Evolutionary conservation across 495 filamentous ascomycete genomes (phyloP).

Genomic region (Cryomyces minteri): DNA sequence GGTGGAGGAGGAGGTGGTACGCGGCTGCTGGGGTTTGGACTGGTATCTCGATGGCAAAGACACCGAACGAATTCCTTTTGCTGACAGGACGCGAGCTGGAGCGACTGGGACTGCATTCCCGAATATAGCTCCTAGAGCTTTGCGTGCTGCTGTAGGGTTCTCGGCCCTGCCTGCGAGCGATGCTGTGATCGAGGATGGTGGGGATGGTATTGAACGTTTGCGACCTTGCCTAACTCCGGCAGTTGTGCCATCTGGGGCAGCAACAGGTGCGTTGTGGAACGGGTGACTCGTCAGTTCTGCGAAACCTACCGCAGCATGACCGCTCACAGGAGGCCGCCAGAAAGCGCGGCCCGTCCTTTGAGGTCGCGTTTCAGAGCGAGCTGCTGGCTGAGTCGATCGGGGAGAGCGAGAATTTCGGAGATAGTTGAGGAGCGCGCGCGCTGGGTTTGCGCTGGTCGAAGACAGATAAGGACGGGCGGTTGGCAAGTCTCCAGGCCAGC

Average conservation of each 20-base stretch:
- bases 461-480: background rate
- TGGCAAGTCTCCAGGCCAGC: slow-evolving; percentile 4
- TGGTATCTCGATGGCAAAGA: too few relatives aligned
- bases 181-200: too few relatives aligned
- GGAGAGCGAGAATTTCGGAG: background rate
- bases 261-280: slow-evolving; percentile 1
- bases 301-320: slow-evolving; percentile 1
- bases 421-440: background rate
- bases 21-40: too few relatives aligned
- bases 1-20: too few relatives aligned
- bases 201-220: too few relatives aligned
- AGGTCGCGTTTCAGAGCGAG: background rate
- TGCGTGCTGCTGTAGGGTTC: too few relatives aligned
- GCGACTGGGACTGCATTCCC: too few relatives aligned
- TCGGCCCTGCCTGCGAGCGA: too few relatives aligned
- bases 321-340: slow-evolving; percentile 10
- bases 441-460: background rate
- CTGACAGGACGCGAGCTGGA: too few relatives aligned
- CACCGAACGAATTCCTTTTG: too few relatives aligned
- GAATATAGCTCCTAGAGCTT: too few relatives aligned
- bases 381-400: background rate
- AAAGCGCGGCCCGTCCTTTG: background rate
- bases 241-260: background rate
- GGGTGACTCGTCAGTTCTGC: slow-evolving; percentile 5
- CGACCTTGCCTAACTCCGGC: too few relatives aligned